Evolutionary conservation across 306 rosid species (phyloP).

Genomic region (Pachyrhizus erosus): DNA sequence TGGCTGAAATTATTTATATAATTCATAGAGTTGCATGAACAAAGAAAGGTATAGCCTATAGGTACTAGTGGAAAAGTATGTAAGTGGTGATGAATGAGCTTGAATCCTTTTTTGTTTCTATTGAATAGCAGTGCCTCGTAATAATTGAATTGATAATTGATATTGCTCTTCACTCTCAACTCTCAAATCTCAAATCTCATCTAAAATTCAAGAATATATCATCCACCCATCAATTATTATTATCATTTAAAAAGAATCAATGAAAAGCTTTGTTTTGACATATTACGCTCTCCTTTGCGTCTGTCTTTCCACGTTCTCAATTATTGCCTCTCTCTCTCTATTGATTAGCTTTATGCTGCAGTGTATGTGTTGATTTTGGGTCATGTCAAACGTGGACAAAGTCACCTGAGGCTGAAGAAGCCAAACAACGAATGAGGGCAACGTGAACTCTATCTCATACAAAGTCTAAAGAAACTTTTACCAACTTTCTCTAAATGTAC

Average conservation of each 20-base stretch:
- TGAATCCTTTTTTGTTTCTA: conserved; percentile 17
- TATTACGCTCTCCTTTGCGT: conserved; percentile 39
- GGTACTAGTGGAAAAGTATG: neutral
- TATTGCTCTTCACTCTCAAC: neutral
- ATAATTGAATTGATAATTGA: conserved; percentile 17
- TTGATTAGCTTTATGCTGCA: neutral
- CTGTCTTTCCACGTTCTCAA: conserved; percentile 39
- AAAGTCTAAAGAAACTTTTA: neutral
- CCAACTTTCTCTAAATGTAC: neutral
- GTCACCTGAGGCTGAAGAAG: conserved; percentile 27
- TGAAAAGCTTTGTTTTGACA: conserved; percentile 54
- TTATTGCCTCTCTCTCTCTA: conserved; percentile 33
- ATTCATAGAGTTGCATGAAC: neutral
- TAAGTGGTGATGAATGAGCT: neutral
- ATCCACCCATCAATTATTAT: neutral
- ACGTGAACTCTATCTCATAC: neutral
- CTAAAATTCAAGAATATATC: conserved; percentile 39
- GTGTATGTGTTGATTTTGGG: neutral
- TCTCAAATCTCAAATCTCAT: neutral
- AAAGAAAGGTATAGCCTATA: no score
- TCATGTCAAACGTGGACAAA: conserved; percentile 41
- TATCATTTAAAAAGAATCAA: conserved; percentile 36
- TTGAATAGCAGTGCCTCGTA: neutral
- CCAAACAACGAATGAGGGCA: neutral
- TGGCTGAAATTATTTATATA: neutral